These are phyloP conservation scores for Wickerhamomyces sp. DNA, from an alignment of 1,139 yeast species.

Conservation along the genomic window DNA sequence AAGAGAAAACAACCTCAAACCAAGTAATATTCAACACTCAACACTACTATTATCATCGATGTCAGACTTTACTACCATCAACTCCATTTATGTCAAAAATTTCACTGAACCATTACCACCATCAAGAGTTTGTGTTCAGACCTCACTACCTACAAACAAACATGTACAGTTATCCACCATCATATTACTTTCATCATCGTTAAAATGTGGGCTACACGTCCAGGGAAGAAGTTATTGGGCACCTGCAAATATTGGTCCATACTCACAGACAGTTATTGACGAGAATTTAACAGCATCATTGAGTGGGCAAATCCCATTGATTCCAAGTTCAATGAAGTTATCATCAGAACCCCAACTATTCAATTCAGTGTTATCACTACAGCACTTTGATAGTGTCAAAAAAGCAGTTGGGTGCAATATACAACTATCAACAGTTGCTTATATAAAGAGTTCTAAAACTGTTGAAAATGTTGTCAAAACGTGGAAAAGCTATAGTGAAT, in stretches of 20 bases:
- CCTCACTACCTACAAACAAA: conserved; percentile 36
- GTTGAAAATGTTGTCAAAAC: conserved; percentile 17
- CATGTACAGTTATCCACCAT: conserved; percentile 57
- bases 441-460: conserved; percentile 34
- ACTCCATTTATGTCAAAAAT: conserved; percentile 48
- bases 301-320: conserved; percentile 91
- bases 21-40: conserved; percentile 48
- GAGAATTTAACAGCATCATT: conserved; percentile 48
- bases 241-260: conserved; percentile 96
- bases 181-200: conserved; percentile 29
- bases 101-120: conserved; percentile 74
- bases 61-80: conserved; percentile 56
- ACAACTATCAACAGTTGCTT: conserved; percentile 50
- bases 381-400: conserved; percentile 67
- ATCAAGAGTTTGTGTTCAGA: conserved; percentile 77
- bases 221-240: conserved; percentile 97
- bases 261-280: conserved; percentile 69
- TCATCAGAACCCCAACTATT: conserved; percentile 20
- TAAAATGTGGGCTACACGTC: conserved; percentile 72
- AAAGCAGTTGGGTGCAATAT: conserved; percentile 42
- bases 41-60: conserved; percentile 61
- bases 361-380: conserved; percentile 56
- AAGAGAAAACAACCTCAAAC: conserved; percentile 22
- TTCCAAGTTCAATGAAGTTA: conserved; percentile 65
- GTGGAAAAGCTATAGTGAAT: conserved; percentile 17